Base-by-base conservation (phyloP, 2,329 filamentous ascomycete species). In the Penicillium occitanis region DNA sequence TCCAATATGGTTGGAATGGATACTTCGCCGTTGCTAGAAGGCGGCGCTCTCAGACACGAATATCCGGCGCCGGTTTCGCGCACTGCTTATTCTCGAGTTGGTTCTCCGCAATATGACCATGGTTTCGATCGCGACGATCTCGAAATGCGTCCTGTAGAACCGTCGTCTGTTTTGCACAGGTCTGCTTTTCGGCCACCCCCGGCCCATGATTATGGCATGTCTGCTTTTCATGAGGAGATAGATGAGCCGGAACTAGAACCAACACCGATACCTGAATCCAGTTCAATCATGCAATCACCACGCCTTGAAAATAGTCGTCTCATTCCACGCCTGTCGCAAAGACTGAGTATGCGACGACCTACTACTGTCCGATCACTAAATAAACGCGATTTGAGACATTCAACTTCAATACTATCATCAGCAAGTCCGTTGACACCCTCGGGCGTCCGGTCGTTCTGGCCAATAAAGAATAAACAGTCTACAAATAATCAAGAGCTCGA, bases 401-500 rank as follows among this genome's bases (percentile, higher is more conserved):
- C 64, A n/a, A 59, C 19, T 11, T 64, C 61, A 37, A 25, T 64
- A 33, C 55, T 67, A 10, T 42, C 62, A 51, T 22, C 51, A 58
- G 48, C 61, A 30, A 64, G 65, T 35, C 65, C 65, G 22, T 57
- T 53, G 57, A 64, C 61, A 35, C 61, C 65, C 14, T 64, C 65
- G 1, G 40, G 35, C 14, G 33, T 64, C 19, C 58, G 61, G 19
- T 63, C 53, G 17, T 58, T 44, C 7, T 55, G 61, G 46, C 22
- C 61, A 4, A 30, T 58, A 14, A 61, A 63, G 28, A 55, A 48
- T 35, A 64, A 62, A 28, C 64, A 51, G 5, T 66, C 67, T 30
- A 50, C 60, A 28, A 46, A 46, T 42, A 46, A 69, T 6, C 67
- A 69, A 19, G 67, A 69, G 37, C 61, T 68, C 11, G 67, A 66